These are phyloP conservation scores for Trichothecium sympodiale DNA, from an alignment of 2,329 filamentous ascomycete species.

Conservation along the genomic window DNA sequence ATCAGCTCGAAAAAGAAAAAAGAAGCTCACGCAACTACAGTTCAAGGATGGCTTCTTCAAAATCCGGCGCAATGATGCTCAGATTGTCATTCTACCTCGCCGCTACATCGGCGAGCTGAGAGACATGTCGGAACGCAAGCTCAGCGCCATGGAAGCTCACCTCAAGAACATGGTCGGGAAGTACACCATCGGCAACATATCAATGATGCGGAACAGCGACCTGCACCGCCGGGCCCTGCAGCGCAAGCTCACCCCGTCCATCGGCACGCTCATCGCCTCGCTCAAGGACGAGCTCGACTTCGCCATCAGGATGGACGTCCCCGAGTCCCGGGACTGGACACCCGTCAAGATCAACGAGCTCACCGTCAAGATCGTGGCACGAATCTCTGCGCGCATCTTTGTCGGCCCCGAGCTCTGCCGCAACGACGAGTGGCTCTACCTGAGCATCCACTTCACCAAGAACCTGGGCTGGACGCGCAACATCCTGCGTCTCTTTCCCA, in stretches of 20 bases:
- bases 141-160: constrained; percentile 2
- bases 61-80: constrained; percentile 2
- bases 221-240: constrained; percentile 2
- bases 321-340: constrained; percentile 23
- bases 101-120: constrained; percentile 5
- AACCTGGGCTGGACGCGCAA: constrained; percentile 18
- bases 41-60: constrained; percentile 2
- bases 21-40: too few species aligned
- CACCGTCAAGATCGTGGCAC: constrained; percentile 6
- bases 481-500: constrained; percentile 28
- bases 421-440: constrained; percentile 33
- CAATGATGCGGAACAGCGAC: neutral
- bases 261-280: neutral
- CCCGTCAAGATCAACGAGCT: neutral
- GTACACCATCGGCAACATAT: constrained; percentile 1
- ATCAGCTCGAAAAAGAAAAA: neutral
- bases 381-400: constrained; percentile 21
- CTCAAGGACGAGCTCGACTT: constrained; percentile 4
- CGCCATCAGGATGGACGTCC: constrained; percentile 18
- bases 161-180: neutral
- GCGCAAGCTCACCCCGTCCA: constrained; percentile 3
- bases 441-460: constrained; percentile 32
- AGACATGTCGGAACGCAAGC: constrained; percentile 1
- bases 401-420: constrained; percentile 27
- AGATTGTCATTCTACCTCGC: constrained; percentile 4